phyloP scores from a whole-genome alignment of 208 protist species.

The Leishmania amazonensis region DNA sequence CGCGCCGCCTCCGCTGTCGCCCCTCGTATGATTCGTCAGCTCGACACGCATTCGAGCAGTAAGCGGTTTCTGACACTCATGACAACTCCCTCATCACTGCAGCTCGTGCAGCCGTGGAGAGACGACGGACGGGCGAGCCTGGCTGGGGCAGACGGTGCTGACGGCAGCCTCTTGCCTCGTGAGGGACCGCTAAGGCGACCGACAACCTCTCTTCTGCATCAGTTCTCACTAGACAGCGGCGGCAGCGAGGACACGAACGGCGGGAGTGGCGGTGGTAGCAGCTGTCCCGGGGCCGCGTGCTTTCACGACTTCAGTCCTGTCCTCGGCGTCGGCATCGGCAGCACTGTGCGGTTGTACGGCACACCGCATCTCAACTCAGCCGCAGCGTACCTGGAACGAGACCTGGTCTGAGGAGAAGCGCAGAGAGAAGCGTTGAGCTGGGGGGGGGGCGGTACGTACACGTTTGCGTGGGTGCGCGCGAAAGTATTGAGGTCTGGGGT shows the following conservation, averaged over 20 bases:
- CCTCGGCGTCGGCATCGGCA: constrained; percentile 31
- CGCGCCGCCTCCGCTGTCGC: background rate
- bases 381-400: constrained; percentile 18
- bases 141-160: background rate
- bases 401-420: background rate
- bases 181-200: background rate
- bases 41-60: constrained; percentile 58
- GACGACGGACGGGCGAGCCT: background rate
- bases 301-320: constrained; percentile 45
- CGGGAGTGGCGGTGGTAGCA: background rate
- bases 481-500: background rate
- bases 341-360: constrained; percentile 33
- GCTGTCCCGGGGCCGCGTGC: constrained; percentile 29
- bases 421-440: background rate
- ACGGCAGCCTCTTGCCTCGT: background rate
- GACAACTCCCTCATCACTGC: constrained; percentile 47
- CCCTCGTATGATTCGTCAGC: constrained; percentile 25
- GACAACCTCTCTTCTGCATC: background rate
- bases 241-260: background rate
- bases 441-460: background rate
- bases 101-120: constrained; percentile 27
- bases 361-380: constrained; percentile 19
- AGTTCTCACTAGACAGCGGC: background rate
- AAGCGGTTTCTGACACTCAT: constrained; percentile 52
- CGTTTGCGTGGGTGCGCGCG: background rate